phyloP scores from a whole-genome alignment of 768 basidiomycete genomes.

The Strobilomyces confusus region DNA sequence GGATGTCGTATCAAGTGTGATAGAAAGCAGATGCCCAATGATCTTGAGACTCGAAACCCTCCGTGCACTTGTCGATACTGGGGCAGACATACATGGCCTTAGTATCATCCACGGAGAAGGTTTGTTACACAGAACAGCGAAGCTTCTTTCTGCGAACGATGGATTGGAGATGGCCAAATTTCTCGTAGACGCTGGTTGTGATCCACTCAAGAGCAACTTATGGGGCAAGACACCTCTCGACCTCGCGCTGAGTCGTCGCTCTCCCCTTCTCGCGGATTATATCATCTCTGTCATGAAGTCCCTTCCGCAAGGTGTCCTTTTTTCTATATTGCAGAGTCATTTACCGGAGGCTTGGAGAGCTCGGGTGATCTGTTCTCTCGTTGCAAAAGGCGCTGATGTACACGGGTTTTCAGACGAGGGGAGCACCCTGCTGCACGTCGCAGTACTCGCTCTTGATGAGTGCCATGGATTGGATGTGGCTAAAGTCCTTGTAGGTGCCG shows the following conservation, averaged over 20 bases:
- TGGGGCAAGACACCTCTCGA: slow-evolving; percentile 2
- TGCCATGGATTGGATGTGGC: neutral
- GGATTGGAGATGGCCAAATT: neutral
- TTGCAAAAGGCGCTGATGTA: neutral
- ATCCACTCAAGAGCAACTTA: neutral
- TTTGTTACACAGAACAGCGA: neutral
- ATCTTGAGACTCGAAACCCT: neutral
- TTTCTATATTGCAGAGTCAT: neutral
- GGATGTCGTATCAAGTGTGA: neutral
- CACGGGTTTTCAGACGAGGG: neutral
- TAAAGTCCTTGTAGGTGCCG: slow-evolving; percentile 1
- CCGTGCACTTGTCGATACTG: neutral
- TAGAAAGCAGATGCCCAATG: neutral
- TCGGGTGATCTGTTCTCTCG: neutral
- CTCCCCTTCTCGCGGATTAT: neutral
- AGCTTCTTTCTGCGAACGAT: neutral
- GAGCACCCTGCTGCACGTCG: neutral
- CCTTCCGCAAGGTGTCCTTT: neutral
- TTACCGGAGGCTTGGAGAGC: neutral
- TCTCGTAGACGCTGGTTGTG: slow-evolving; percentile 7
- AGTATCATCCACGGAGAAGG: neutral
- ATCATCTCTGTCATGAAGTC: neutral
- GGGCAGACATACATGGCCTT: neutral
- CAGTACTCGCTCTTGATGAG: neutral
- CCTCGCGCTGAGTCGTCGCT: neutral